These are phyloP conservation scores for Podila horticola DNA, from an alignment of 192 early-diverging fungal species.

Conservation along the genomic window DNA sequence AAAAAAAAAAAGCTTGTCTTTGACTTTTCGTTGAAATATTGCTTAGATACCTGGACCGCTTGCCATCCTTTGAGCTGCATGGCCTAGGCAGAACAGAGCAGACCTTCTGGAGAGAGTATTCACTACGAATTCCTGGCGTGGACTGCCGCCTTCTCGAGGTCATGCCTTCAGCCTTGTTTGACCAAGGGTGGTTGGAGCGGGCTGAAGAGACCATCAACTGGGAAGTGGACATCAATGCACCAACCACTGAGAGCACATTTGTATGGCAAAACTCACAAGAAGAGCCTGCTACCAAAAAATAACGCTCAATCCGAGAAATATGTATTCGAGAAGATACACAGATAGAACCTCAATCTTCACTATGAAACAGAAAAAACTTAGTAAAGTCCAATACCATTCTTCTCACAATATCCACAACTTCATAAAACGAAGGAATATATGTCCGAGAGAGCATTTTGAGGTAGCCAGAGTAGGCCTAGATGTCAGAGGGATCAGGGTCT, in stretches of 20 bases:
- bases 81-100: constrained; percentile 36
- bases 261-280: neutral
- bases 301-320: neutral
- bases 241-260: neutral
- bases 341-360: neutral
- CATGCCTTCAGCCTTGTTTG: constrained; percentile 43
- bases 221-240: constrained; percentile 24
- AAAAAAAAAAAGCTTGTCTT: no score
- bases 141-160: constrained; percentile 52
- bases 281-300: neutral
- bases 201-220: constrained; percentile 20
- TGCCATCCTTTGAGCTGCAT: constrained; percentile 55
- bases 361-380: no score
- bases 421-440: no score
- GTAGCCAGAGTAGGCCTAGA: no score
- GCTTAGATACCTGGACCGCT: constrained; percentile 35
- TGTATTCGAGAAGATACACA: neutral
- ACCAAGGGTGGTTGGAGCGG: constrained; percentile 35
- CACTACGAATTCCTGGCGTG: constrained; percentile 44
- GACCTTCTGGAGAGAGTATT: constrained; percentile 57
- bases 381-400: no score
- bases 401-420: no score
- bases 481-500: no score
- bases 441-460: no score
- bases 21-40: neutral